Evolutionary conservation across 129 eudicot species (phyloP).

Genomic region (Oenanthe sinensis): DNA sequence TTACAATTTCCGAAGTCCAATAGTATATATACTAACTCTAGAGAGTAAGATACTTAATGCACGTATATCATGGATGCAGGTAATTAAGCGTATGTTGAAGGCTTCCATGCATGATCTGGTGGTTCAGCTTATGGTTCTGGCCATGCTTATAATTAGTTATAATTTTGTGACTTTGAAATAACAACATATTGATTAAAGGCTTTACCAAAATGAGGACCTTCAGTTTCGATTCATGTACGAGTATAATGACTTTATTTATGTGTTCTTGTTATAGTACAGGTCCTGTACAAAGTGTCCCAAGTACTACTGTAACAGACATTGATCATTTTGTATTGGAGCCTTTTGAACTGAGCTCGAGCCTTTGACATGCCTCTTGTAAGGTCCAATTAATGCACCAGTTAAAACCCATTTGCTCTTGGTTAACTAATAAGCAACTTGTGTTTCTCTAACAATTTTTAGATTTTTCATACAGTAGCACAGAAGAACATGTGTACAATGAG

Average conservation of each 20-base stretch:
- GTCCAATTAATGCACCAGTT: background rate
- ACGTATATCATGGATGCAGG: background rate
- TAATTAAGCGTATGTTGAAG: background rate
- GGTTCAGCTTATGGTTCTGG: background rate
- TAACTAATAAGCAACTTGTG: too few relatives aligned
- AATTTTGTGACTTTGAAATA: background rate
- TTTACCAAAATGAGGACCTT: background rate
- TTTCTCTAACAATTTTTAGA: background rate
- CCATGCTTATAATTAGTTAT: background rate
- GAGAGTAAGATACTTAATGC: background rate
- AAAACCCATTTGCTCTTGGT: background rate
- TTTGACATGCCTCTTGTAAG: background rate
- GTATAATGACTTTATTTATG: background rate
- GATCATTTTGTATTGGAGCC: background rate
- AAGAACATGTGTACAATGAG: background rate
- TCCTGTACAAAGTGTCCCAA: background rate
- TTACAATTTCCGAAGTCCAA: background rate
- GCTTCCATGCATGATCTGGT: background rate
- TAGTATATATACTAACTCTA: background rate
- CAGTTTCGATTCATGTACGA: background rate
- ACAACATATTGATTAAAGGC: background rate
- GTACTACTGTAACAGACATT: background rate
- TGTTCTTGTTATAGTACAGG: background rate
- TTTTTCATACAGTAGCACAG: background rate
- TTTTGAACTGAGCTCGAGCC: background rate